Evolutionary conservation across 2,329 filamentous ascomycete genomes (phyloP).

Genomic region (Rhinocladiella mackenziei): DNA sequence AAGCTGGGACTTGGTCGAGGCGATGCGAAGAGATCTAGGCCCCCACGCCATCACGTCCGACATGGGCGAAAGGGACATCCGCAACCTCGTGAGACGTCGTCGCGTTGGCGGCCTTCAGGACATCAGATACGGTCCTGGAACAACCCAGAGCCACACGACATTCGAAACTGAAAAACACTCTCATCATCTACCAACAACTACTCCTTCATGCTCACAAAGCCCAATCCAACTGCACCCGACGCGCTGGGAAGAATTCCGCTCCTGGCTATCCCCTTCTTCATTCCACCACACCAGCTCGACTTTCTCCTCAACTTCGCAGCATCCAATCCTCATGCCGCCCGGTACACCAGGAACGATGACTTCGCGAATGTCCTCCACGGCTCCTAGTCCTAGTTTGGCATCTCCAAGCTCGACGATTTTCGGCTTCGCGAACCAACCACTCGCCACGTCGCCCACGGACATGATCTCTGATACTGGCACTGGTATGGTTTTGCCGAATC

Average conservation of each 20-base stretch:
- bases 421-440: too few relatives aligned
- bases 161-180: too few relatives aligned
- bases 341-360: constrained; percentile 9
- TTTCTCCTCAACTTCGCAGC: constrained; percentile 12
- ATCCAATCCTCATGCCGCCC: constrained; percentile 9
- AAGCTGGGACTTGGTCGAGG: constrained; percentile 19
- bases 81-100: constrained; percentile 11
- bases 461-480: too few relatives aligned
- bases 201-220: background rate
- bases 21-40: constrained; percentile 21
- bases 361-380: constrained; percentile 9
- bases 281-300: constrained; percentile 1
- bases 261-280: constrained; percentile 8
- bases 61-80: constrained; percentile 15
- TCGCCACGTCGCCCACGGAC: too few relatives aligned
- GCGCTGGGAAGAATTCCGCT: constrained; percentile 5
- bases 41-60: constrained; percentile 12
- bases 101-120: constrained; percentile 1
- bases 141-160: too few relatives aligned
- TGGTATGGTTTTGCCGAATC: too few relatives aligned
- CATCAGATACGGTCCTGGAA: constrained; percentile 1
- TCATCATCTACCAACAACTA: too few relatives aligned
- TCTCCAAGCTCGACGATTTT: too few relatives aligned
- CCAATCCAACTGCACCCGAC: background rate
- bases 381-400: too few relatives aligned